These are phyloP conservation scores for Piper longum DNA, from an alignment of 164 flowering plant species.

Conservation along the genomic window DNA sequence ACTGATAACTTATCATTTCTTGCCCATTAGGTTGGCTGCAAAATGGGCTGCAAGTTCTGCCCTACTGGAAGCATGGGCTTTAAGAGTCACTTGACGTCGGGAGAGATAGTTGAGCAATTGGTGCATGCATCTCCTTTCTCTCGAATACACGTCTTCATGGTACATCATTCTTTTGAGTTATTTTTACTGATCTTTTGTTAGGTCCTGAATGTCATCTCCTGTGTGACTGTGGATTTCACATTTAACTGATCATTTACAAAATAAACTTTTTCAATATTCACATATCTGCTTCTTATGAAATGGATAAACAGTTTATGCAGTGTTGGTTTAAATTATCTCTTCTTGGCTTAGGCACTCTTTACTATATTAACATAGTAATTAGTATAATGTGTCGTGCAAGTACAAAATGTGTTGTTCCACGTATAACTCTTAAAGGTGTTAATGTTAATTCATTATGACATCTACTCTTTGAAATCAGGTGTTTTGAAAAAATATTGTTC, in stretches of 20 bases:
- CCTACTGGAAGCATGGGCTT: constrained; percentile 99
- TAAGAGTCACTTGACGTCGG: constrained; percentile 67
- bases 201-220: not conserved
- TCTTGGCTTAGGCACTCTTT: no score
- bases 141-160: constrained; percentile 92
- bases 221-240: no score
- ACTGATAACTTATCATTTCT: not conserved
- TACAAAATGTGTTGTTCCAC: no score
- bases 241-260: not conserved
- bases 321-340: no score
- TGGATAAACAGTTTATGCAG: no score
- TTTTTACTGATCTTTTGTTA: not conserved
- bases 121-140: constrained; percentile 76
- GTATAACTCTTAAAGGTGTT: no score
- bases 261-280: not conserved
- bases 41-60: constrained; percentile 97
- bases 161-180: constrained; percentile 8
- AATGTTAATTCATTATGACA: no score
- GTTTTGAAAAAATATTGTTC: no score
- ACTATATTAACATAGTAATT: no score
- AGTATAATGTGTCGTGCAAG: no score
- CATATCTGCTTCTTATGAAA: not conserved
- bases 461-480: no score
- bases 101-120: constrained; percentile 91
- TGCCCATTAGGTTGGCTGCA: constrained; percentile 73